Percentiles rank a stretch among this genome's conserved stretches.
These are phyloP conservation scores for Gonium pectorale DNA, from an alignment of 139 green algal genomes.

Conservation along the genomic window DNA sequence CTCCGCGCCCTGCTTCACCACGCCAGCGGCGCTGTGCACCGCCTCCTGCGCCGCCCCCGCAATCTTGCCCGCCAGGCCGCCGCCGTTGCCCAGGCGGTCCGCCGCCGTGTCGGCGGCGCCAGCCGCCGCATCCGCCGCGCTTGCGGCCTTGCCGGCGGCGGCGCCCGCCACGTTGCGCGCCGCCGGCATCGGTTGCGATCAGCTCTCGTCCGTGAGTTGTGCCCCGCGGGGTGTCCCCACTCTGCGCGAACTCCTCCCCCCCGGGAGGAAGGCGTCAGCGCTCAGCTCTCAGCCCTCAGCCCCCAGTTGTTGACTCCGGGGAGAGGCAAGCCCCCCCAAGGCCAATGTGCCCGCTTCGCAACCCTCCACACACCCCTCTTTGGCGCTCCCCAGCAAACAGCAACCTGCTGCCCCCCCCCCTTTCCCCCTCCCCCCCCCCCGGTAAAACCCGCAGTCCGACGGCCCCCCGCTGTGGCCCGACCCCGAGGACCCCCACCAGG, in stretches of 20 bases:
- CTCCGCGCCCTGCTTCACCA: neutral
- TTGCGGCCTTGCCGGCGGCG: neutral
- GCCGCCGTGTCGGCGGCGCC: constrained; percentile 1
- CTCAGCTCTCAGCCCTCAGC: too few relatives aligned
- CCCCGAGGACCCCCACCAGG: constrained; percentile 10
- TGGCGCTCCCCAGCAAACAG: neutral
- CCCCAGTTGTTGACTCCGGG: too few relatives aligned
- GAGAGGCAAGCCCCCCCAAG: too few relatives aligned
- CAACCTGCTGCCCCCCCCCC: neutral
- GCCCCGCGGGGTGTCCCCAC: too few relatives aligned
- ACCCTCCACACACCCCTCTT: neutral
- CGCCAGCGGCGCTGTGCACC: neutral
- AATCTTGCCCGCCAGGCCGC: neutral
- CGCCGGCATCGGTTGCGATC: too few relatives aligned
- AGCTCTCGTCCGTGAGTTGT: too few relatives aligned
- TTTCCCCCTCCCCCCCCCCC: neutral
- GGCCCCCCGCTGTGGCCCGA: neutral
- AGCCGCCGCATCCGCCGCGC: neutral
- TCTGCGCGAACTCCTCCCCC: too few relatives aligned
- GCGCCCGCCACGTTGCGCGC: too few relatives aligned
- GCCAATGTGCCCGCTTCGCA: neutral
- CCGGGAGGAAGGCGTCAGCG: too few relatives aligned
- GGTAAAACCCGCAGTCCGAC: neutral
- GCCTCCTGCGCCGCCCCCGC: neutral
- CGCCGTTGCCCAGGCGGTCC: neutral